These are phyloP conservation scores for Heliocybe sulcata DNA, from an alignment of 1,284 basidiomycete species.

Conservation along the genomic window DNA sequence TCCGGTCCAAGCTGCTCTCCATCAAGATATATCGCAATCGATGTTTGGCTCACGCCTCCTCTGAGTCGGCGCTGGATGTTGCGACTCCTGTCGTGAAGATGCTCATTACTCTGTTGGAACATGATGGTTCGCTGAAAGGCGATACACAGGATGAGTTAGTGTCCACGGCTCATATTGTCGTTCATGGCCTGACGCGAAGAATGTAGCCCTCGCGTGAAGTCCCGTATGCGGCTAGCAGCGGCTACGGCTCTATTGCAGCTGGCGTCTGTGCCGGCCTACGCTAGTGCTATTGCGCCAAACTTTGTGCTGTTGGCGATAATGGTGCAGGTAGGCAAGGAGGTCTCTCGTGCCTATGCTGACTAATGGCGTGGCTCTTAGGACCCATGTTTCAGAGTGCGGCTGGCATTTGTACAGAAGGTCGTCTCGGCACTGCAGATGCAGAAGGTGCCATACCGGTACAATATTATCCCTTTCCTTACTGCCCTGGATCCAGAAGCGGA, in stretches of 20 bases:
- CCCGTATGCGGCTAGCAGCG: slow-evolving; percentile 76
- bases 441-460: slow-evolving; percentile 68
- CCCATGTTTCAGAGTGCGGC: slow-evolving; percentile 81
- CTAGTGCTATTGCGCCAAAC: slow-evolving; percentile 49
- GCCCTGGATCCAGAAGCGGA: slow-evolving; percentile 90
- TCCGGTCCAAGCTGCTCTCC: slow-evolving; percentile 65
- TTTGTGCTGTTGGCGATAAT: slow-evolving; percentile 71
- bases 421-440: slow-evolving; percentile 51
- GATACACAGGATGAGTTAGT: slow-evolving; percentile 62
- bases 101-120: slow-evolving; percentile 59
- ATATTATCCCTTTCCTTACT: slow-evolving; percentile 82
- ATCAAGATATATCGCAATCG: slow-evolving; percentile 79
- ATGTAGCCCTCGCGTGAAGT: slow-evolving; percentile 30
- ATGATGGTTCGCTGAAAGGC: slow-evolving; percentile 58
- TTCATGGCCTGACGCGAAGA: not conserved
- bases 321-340: slow-evolving; percentile 54
- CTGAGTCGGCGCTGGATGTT: slow-evolving; percentile 56
- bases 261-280: slow-evolving; percentile 55
- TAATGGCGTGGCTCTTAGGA: no score
- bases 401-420: slow-evolving; percentile 73
- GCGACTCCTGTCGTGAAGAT: slow-evolving; percentile 72
- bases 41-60: slow-evolving; percentile 58
- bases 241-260: slow-evolving; percentile 80
- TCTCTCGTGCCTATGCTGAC: not conserved
- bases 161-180: not conserved